Percentiles rank a stretch among this genome's conserved stretches.
Evolutionary conservation across 228 moss, liverwort and hornwort genomes (phyloP).

Genomic region (Sphagnum fallax): DNA sequence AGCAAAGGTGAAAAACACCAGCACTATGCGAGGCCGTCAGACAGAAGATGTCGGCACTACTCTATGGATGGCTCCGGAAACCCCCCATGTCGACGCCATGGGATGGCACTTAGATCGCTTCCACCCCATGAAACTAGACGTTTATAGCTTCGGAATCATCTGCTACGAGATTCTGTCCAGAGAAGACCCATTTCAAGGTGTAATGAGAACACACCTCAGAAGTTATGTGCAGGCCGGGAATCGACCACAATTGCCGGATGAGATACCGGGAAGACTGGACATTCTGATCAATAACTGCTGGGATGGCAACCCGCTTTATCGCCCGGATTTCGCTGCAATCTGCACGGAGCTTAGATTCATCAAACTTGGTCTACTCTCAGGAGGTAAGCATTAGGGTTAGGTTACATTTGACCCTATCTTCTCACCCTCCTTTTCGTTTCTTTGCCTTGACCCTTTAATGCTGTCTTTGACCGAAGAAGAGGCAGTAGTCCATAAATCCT

Average conservation of each 20-base stretch:
- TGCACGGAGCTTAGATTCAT: slow-evolving; percentile 21
- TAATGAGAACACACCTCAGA: background rate
- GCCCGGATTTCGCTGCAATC: slow-evolving; percentile 14
- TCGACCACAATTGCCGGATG: background rate
- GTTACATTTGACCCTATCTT: no score
- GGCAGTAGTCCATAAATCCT: no score
- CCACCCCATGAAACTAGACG: slow-evolving; percentile 13
- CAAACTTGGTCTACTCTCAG: slow-evolving; percentile 12
- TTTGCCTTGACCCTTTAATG: no score
- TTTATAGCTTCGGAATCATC: background rate
- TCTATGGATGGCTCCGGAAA: slow-evolving; percentile 19
- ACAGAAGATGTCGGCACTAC: background rate
- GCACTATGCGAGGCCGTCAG: background rate
- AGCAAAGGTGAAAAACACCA: slow-evolving; percentile 5
- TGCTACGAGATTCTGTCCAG: slow-evolving; percentile 1
- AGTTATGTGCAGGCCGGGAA: background rate
- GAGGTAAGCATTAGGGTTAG: slow-evolving; percentile 3
- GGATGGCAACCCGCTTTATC: slow-evolving; percentile 3
- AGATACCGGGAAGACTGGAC: background rate
- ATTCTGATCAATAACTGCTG: slow-evolving; percentile 14
- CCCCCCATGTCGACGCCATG: background rate
- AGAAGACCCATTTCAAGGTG: background rate
- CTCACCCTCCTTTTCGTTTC: no score
- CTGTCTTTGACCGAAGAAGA: no score
- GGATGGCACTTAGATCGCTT: slow-evolving; percentile 8